phyloP scores from a whole-genome alignment of 257 asterid species.

The Fraxinus americana region DNA sequence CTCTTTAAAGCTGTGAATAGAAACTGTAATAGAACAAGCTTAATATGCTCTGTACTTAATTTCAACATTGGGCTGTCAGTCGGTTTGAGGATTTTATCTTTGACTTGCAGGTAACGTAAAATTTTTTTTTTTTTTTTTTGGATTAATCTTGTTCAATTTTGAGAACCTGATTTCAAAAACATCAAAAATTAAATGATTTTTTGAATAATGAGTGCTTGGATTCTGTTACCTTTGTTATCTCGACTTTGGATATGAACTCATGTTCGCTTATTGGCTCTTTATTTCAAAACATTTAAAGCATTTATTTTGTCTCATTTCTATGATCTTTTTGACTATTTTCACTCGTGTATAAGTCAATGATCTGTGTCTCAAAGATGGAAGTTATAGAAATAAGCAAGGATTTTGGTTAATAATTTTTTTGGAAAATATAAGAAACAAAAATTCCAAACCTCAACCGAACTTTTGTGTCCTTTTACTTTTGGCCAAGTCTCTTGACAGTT shows the following conservation, averaged over 20 bases:
- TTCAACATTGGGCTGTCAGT: constrained; percentile 27
- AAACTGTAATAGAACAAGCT: constrained; percentile 18
- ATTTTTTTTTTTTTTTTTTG: background rate
- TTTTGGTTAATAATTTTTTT: no score
- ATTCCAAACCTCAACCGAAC: background rate
- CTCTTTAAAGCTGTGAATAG: constrained; percentile 6
- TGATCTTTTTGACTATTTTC: no score
- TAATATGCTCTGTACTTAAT: background rate
- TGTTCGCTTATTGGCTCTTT: no score
- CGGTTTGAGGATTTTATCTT: constrained; percentile 17
- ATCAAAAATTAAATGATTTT: background rate
- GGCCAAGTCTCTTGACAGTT: constrained; percentile 10
- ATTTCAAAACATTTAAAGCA: no score
- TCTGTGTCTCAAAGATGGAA: no score
- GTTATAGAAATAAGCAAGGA: no score
- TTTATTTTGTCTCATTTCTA: no score
- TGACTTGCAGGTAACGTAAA: constrained; percentile 28
- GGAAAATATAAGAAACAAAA: no score
- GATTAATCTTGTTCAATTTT: constrained; percentile 11
- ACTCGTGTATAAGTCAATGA: no score
- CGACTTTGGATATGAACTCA: constrained; percentile 7
- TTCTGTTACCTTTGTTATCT: background rate
- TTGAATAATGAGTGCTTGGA: constrained; percentile 8
- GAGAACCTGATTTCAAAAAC: background rate
- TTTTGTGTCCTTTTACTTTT: constrained; percentile 13